phyloP scores from a whole-genome alignment of 139 green algal species.

The Auxenochlorella protothecoides region DNA sequence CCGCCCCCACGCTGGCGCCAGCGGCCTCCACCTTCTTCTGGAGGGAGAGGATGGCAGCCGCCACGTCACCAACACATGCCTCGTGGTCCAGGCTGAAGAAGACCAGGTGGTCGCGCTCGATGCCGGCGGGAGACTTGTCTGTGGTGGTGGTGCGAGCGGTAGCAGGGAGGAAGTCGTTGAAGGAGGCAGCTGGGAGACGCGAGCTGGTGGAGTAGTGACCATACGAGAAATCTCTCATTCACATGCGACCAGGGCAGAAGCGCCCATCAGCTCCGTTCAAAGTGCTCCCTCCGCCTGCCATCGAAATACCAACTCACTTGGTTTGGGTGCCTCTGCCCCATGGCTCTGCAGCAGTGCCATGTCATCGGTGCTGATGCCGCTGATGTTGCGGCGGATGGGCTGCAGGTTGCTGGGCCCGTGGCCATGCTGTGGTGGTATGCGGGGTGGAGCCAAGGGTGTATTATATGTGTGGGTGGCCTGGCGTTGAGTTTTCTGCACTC shows the following conservation, averaged over 20 bases:
- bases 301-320: too few relatives aligned
- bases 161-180: too few relatives aligned
- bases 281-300: too few relatives aligned
- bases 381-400: background rate
- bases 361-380: constrained; percentile 26
- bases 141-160: too few relatives aligned
- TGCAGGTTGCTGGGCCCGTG: constrained; percentile 2
- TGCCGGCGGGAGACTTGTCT: too few relatives aligned
- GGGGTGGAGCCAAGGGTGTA: background rate
- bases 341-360: constrained; percentile 17
- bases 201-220: too few relatives aligned
- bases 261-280: too few relatives aligned
- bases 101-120: constrained; percentile 15
- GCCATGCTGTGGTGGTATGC: background rate
- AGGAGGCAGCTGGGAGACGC: too few relatives aligned
- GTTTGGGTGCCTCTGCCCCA: constrained; percentile 1
- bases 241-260: too few relatives aligned
- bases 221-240: too few relatives aligned
- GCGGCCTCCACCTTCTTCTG: constrained; percentile 1
- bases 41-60: constrained; percentile 6
- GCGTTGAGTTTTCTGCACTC: too few relatives aligned
- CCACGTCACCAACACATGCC: constrained; percentile 8
- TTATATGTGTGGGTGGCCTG: too few relatives aligned
- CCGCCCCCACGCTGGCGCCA: constrained; percentile 29
- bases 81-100: constrained; percentile 27